Percentiles rank a stretch among this genome's conserved stretches.
These are phyloP conservation scores for Melaleuca alternifolia DNA, from an alignment of 345 rosid genomes.

Conservation along the genomic window DNA sequence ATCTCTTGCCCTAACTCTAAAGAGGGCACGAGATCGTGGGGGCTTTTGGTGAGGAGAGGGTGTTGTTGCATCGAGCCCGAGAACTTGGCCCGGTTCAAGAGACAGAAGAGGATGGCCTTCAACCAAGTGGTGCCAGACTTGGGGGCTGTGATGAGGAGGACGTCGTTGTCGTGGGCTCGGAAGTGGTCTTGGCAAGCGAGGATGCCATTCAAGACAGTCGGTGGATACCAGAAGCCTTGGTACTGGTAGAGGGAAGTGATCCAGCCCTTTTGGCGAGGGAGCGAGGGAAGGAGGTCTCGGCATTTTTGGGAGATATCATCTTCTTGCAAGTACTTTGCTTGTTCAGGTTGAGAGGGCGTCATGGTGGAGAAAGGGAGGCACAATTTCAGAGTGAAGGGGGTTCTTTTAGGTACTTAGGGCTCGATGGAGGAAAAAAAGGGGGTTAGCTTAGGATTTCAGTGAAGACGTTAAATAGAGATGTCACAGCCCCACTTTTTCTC, in stretches of 20 bases:
- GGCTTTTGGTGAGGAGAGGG: not conserved
- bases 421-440: not conserved
- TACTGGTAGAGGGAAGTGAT: not conserved
- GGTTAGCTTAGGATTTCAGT: not conserved
- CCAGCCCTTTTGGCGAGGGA: not conserved
- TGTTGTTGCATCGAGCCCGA: not conserved
- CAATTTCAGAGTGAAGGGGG: not conserved
- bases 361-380: not conserved
- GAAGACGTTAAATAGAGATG: not conserved
- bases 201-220: not conserved
- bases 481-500: too few relatives aligned
- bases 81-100: not conserved
- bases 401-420: not conserved
- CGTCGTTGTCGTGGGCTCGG: not conserved
- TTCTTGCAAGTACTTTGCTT: not conserved
- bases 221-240: not conserved
- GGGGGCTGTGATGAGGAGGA: constrained; percentile 1
- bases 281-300: not conserved
- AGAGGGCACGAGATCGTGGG: constrained; percentile 4
- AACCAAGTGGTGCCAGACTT: constrained; percentile 6
- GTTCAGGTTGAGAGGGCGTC: not conserved
- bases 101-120: not conserved
- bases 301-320: not conserved
- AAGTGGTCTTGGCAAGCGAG: not conserved
- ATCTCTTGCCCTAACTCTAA: not conserved